phyloP scores from a whole-genome alignment of 352 stramenopile species.

The Globisporangium radiosum region DNA sequence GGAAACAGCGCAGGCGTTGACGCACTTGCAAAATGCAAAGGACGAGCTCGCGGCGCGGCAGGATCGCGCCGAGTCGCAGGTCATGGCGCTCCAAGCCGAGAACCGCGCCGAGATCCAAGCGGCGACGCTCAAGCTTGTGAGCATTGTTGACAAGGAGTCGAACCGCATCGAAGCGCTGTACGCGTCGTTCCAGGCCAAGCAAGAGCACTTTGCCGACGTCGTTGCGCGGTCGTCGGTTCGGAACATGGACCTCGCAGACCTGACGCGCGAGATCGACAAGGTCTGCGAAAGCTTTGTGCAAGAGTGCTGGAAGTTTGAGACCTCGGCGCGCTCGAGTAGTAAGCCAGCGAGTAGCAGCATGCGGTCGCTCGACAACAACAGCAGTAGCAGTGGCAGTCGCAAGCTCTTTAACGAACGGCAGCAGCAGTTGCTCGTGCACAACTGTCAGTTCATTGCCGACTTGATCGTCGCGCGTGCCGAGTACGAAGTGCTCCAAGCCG shows the following conservation, averaged over 20 bases:
- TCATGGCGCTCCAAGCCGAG: slow-evolving; percentile 62
- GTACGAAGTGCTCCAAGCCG: slow-evolving; percentile 63
- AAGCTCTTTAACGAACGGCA: slow-evolving; percentile 82
- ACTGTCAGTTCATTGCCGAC: slow-evolving; percentile 80
- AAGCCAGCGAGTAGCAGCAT: slow-evolving; percentile 20
- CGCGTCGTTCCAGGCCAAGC: slow-evolving; percentile 70
- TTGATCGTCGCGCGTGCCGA: slow-evolving; percentile 68
- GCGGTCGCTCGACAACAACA: slow-evolving; percentile 36
- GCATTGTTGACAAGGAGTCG: slow-evolving; percentile 76
- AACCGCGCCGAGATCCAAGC: slow-evolving; percentile 71
- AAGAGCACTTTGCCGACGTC: slow-evolving; percentile 75
- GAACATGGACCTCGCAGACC: slow-evolving; percentile 74
- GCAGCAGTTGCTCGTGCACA: slow-evolving; percentile 66
- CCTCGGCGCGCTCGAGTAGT: slow-evolving; percentile 52
- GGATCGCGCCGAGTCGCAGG: slow-evolving; percentile 49
- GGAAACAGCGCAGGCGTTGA: slow-evolving; percentile 28
- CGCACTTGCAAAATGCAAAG: slow-evolving; percentile 33
- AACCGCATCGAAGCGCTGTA: slow-evolving; percentile 78
- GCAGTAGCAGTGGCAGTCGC: slow-evolving; percentile 16
- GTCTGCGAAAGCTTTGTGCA: slow-evolving; percentile 74
- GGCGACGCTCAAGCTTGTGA: slow-evolving; percentile 50
- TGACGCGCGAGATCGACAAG: slow-evolving; percentile 77
- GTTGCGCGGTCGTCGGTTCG: slow-evolving; percentile 69
- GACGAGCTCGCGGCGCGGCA: slow-evolving; percentile 48
- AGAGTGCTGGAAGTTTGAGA: slow-evolving; percentile 88